Conservation (phyloP, 768 basidiomycete genomes). For the Paxillus involutus region DNA sequence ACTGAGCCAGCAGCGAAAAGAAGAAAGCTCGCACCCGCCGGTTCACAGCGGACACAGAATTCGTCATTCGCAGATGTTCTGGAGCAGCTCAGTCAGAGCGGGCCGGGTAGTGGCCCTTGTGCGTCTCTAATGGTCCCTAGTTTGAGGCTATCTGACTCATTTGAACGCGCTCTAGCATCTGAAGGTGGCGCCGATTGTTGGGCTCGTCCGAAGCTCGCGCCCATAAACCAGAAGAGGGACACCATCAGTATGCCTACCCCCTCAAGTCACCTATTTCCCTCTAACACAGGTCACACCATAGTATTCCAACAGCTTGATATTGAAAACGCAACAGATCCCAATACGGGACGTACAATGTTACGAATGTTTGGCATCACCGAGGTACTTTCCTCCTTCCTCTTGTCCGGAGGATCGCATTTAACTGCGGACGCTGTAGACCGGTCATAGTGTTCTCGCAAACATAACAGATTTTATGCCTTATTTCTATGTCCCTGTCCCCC, state of each 20-base stretch:
- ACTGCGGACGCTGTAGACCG: conserved; percentile 46
- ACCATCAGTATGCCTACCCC: conserved; percentile 54
- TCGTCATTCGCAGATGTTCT: conserved; percentile 63
- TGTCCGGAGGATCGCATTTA: conserved; percentile 1
- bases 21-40: conserved; percentile 46
- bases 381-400: conserved; percentile 38
- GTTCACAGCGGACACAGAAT: conserved; percentile 25
- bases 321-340: conserved; percentile 57
- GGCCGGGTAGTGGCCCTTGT: conserved; percentile 42
- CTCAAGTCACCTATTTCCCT: not conserved
- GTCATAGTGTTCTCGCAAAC: conserved; percentile 86
- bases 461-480: conserved; percentile 87
- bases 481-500: conserved; percentile 87
- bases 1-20: conserved; percentile 51
- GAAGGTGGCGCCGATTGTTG: conserved; percentile 81
- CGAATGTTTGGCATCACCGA: conserved; percentile 92
- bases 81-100: conserved; percentile 57
- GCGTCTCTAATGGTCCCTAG: conserved; percentile 15
- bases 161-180: conserved; percentile 40
- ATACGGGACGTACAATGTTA: conserved; percentile 42
- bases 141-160: not conserved
- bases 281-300: conserved; percentile 26
- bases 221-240: conserved; percentile 60
- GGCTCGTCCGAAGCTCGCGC: conserved; percentile 59
- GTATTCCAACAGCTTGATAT: conserved; percentile 98